Base-by-base conservation (phyloP, 169 alveolate species). In the Blepharisma undulans region DNA sequence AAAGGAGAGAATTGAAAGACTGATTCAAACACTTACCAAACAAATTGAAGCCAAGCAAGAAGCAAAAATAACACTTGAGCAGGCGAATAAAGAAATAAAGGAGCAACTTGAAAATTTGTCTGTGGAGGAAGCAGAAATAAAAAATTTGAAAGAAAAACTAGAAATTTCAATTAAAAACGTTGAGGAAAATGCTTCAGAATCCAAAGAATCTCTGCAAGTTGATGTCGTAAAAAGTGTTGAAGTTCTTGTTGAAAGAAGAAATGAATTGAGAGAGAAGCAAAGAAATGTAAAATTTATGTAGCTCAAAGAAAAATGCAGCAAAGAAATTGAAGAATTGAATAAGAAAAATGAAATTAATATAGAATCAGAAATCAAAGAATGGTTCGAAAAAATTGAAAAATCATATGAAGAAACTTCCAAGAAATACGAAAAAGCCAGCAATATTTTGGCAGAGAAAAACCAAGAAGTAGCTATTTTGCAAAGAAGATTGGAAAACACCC, bases 401-500 rank as follows among this genome's bases (percentile, higher is more conserved):
- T 82, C 89, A 1, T 48, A 82, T 60, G 30, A 22, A 22, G 89
- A 82, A 21, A 82, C 76, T n/a, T 30, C 60, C 6, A 60, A 22
- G 19, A 82, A 82, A 30, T 82, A 82, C 32, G 78, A 82, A 82
- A 32, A 59, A 32, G 89, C 89, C 32, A 34, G 89, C 33, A 33
- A 22, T 19, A 82, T 82, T n/a, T 90, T 96, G 30, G 97, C 97
- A 72, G 95, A 94, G 14, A 92, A 92, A 81, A 95, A 94, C 87
- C 92, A 94, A 90, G 92, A 87, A 59, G 91, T 94, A 66, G 92
- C 94, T 27, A 90, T 93, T 14, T 29, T 94, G 27, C 93, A 94
- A 81, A 94, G 98, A 92, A 94, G 94, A 92, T 94, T 96, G 25
- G 97, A 96, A 84, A 95, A 93, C 81, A 94, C 94, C 33, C 98